Conservation (phyloP, 257 asterid species). For the Mentha longifolia region DNA sequence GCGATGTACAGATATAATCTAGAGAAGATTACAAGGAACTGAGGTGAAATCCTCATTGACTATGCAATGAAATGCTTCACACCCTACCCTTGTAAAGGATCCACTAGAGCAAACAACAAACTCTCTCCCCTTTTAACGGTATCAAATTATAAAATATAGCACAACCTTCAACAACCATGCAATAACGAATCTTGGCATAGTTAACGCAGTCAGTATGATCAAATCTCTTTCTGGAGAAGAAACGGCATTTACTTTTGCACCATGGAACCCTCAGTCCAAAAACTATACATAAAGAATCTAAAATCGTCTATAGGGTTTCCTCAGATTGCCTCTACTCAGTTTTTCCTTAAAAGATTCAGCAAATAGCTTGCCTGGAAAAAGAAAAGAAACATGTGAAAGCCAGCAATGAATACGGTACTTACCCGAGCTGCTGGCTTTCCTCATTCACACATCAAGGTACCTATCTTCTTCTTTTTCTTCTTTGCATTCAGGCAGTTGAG, state of each 20-base stretch:
- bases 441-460: constrained; percentile 6
- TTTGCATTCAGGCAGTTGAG: constrained; percentile 50
- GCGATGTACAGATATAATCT: constrained; percentile 26
- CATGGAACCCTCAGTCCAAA: constrained; percentile 24
- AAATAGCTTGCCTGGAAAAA: constrained; percentile 39
- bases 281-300: constrained; percentile 29
- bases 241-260: constrained; percentile 18
- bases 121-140: constrained; percentile 2
- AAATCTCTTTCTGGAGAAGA: constrained; percentile 28
- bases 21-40: constrained; percentile 9
- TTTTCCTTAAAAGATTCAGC: constrained; percentile 28
- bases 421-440: constrained; percentile 57
- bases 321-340: constrained; percentile 24
- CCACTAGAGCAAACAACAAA: constrained; percentile 31
- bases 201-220: constrained; percentile 17
- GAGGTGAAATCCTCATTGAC: background rate
- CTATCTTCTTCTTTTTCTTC: constrained; percentile 30
- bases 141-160: background rate
- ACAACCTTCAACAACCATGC: constrained; percentile 27
- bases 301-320: constrained; percentile 2
- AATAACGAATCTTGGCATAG: constrained; percentile 4
- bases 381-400: constrained; percentile 48
- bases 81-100: constrained; percentile 9
- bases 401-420: constrained; percentile 52
- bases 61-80: constrained; percentile 16